phyloP scores from a whole-genome alignment of 805 yeast genomes.

The Sugiyamaella lignohabitans region DNA sequence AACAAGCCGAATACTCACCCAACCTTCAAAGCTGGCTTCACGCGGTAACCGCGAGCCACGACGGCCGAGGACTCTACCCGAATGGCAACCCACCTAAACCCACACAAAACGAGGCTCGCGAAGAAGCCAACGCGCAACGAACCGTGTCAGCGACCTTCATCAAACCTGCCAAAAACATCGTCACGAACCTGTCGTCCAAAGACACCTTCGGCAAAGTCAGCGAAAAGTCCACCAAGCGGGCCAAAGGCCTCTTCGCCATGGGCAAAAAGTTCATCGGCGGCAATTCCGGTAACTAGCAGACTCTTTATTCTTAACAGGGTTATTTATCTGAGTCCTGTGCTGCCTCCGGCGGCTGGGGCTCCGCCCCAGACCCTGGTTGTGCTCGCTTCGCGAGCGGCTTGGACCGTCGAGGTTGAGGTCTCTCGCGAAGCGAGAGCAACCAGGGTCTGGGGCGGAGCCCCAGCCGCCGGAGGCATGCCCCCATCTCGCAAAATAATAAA shows the following conservation, averaged over 20 bases:
- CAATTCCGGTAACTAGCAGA: too few species aligned
- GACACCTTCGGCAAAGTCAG: slow-evolving; percentile 26
- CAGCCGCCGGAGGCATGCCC: too few species aligned
- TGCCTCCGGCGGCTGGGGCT: too few species aligned
- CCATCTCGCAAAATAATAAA: too few species aligned
- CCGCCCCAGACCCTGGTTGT: too few species aligned
- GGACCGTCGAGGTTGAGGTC: too few species aligned
- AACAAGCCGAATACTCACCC: slow-evolving; percentile 30
- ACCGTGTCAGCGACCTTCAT: slow-evolving; percentile 21
- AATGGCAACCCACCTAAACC: not conserved
- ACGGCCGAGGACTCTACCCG: not conserved
- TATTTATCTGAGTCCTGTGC: too few species aligned
- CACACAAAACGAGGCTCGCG: slow-evolving; percentile 3
- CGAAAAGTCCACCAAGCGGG: slow-evolving; percentile 29
- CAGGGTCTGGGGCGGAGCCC: too few species aligned
- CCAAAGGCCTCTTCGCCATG: slow-evolving; percentile 31
- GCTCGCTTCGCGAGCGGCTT: too few species aligned
- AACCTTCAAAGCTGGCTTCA: slow-evolving; percentile 31
- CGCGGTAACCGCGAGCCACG: not conserved
- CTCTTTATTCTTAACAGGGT: too few species aligned
- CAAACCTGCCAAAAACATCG: slow-evolving; percentile 22
- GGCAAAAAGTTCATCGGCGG: slow-evolving; percentile 22
- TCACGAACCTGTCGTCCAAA: slow-evolving; percentile 14
- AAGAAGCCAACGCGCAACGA: slow-evolving; percentile 16
- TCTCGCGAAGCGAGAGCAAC: too few species aligned